A percentile compares a stretch with the other conserved stretches of the same genome.
phyloP scores from a whole-genome alignment of 1,139 yeast genomes.

The Blastobotrys proliferans region DNA sequence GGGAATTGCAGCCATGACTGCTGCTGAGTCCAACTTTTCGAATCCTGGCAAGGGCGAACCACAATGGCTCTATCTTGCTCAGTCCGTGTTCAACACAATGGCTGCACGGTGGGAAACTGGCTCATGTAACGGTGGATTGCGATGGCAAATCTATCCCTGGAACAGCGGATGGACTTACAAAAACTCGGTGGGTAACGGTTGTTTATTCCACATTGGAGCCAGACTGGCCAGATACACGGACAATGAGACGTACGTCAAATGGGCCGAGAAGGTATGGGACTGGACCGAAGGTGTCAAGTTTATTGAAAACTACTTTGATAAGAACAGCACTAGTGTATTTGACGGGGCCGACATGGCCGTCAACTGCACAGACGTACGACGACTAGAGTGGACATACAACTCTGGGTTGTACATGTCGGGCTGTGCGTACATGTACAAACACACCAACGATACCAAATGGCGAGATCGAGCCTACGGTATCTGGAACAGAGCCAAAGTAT shows the following conservation, averaged over 20 bases:
- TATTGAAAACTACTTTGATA: conserved; percentile 38
- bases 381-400: conserved; percentile 70
- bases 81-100: conserved; percentile 75
- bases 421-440: conserved; percentile 63
- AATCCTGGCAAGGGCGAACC: conserved; percentile 52
- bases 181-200: conserved; percentile 74
- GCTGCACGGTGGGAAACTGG: conserved; percentile 65
- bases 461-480: conserved; percentile 46
- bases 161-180: conserved; percentile 75
- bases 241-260: conserved; percentile 56
- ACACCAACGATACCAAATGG: conserved; percentile 60
- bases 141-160: conserved; percentile 60
- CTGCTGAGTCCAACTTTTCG: conserved; percentile 75
- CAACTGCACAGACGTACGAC: conserved; percentile 54
- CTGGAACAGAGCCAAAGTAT: conserved; percentile 49
- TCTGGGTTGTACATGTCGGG: conserved; percentile 75
- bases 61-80: conserved; percentile 66
- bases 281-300: conserved; percentile 60
- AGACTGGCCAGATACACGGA: conserved; percentile 69
- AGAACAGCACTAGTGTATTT: conserved; percentile 43
- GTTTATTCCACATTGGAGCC: conserved; percentile 72
- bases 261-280: conserved; percentile 64
- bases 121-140: conserved; percentile 68
- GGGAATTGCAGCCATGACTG: conserved; percentile 81
- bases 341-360: conserved; percentile 66